Evolutionary conservation across 352 stramenopile species (phyloP), one percentile per base, ranked within the genome.

Genomic region (Phytophthora pinifolia): DNA sequence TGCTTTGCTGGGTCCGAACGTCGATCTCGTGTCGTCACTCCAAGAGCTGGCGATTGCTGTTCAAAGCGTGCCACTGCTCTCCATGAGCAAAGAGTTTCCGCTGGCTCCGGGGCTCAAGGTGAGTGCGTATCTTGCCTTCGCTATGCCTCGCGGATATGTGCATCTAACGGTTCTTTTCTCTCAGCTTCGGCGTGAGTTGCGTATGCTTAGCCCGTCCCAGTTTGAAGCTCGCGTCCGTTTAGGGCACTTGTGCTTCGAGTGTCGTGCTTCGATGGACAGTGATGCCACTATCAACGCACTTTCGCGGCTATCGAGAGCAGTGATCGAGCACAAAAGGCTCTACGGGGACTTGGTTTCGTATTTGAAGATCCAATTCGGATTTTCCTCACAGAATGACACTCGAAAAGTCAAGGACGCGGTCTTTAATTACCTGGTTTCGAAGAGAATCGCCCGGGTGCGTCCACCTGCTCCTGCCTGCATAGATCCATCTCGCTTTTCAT

Each of bases 71-170:
- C 36, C 74, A 10, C 45, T 88, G 9, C 62, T 67, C 10, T 76
- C 55, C 2, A 85, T 86, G 67, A 89, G 72, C 48, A 72, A 70
- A 20, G 79, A 93, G 32, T 82, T 93, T 36, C 62, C 64, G 14
- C 50, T 93, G 18, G 61, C 69, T 10, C 44, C 52, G 17, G 74
- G 67, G 20, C 72, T 93, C 32, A 74, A 67, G 74, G 83, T 92
- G 59, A 33, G 34, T 27, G 25, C 25, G 25, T 34, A 12, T 29
- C 10, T 42, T 3, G 20, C 25, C 46, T 49, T 18, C 46, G 6
- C 1, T 37, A 20, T 51, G 36, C 4, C 12, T 34, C 45, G 14
- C 27, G 25, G 14, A 35, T n/a, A 39, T 25, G 22, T 32, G 14
- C 46, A n/a, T 37, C 25, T 70, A 33, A 66, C 31, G 6, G 8